Conservation (phyloP, 352 stramenopile genomes). For the Phytophthora colocasiae region DNA sequence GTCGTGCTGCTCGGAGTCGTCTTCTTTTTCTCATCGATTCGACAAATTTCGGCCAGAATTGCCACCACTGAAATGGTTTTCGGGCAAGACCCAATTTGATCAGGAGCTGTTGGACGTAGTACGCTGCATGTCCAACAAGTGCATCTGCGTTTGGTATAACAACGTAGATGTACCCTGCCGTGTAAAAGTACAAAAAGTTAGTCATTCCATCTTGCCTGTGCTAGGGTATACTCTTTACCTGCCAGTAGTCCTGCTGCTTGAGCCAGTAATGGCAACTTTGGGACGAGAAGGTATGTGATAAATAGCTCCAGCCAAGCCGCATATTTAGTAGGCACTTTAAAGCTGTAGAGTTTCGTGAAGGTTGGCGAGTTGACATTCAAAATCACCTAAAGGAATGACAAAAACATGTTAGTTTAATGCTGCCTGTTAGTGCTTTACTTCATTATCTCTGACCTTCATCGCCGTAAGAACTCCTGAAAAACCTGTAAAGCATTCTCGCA, state of each 20-base stretch:
- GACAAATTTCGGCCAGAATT: constrained; percentile 31
- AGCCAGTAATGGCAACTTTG: constrained; percentile 81
- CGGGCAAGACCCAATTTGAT: constrained; percentile 35
- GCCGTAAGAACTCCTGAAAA: constrained; percentile 84
- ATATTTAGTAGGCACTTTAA: constrained; percentile 88
- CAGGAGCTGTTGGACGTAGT: constrained; percentile 18
- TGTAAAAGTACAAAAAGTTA: constrained; percentile 2
- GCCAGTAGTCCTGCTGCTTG: constrained; percentile 89
- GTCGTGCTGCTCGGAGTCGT: constrained; percentile 11
- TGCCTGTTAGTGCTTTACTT: background rate
- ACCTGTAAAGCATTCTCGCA: constrained; percentile 73
- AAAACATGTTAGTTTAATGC: background rate
- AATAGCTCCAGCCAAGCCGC: constrained; percentile 90
- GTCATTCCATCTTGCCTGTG: background rate
- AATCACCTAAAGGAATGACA: constrained; percentile 56
- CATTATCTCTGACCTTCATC: constrained; percentile 58
- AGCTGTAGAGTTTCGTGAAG: constrained; percentile 68
- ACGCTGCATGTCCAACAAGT: constrained; percentile 20
- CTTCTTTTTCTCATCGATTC: constrained; percentile 25
- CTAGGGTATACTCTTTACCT: constrained; percentile 42
- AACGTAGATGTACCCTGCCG: constrained; percentile 44
- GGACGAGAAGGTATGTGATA: constrained; percentile 84
- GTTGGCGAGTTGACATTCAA: constrained; percentile 80
- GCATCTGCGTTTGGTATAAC: constrained; percentile 35
- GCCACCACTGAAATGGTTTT: constrained; percentile 34